Base-by-base conservation (phyloP, 768 basidiomycete species). In the Coprinopsis sp. region DNA sequence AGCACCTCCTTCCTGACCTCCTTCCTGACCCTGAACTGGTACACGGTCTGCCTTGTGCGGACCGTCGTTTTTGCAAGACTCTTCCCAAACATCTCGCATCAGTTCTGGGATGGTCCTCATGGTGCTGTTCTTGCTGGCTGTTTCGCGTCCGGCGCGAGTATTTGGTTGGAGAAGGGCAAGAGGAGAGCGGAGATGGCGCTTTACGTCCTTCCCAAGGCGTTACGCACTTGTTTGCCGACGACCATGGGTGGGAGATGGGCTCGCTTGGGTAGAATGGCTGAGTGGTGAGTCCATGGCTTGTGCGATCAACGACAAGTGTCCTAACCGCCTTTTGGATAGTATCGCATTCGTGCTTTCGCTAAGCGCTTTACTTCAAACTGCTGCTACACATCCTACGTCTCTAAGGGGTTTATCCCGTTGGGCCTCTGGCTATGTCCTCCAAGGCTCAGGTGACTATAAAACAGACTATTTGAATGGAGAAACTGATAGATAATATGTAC, bases 161-260 rank as follows among this genome's bases (percentile, higher is more conserved):
- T 91, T 33, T 87, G 81, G 79, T 74, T 90, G 22, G 88, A 91
- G 58, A 79, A 82, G 49, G 81, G 80, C 2, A 68, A 70, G 45
- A 66, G 88, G 51, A 68, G 88, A 43, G 85, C 86, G 4, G 88
- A 91, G 64, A 86, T 91, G 68, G 81, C 86, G 0, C 60, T 90
- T 24, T 90, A 90, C 55, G 87, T 89, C 43, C 66, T 90, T 4
- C 87, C 88, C 2, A 70, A 77, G 45, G 87, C 86, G 11, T 51
- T 90, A 24, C 69, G 83, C 34, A 72, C 87, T 0, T 78, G 71
- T 43, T 58, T 90, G n/a, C 76, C 85, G 1, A 65, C 76, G 49
- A 57, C 55, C 4, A 82, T 79, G 76, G 37, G 79, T 19, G 70
- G 66, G 49, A 73, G 69, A 38, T 65, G 72, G 2, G 69, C 67